phyloP scores from a whole-genome alignment of 2,329 filamentous ascomycete species.

The Apiospora koreana region DNA sequence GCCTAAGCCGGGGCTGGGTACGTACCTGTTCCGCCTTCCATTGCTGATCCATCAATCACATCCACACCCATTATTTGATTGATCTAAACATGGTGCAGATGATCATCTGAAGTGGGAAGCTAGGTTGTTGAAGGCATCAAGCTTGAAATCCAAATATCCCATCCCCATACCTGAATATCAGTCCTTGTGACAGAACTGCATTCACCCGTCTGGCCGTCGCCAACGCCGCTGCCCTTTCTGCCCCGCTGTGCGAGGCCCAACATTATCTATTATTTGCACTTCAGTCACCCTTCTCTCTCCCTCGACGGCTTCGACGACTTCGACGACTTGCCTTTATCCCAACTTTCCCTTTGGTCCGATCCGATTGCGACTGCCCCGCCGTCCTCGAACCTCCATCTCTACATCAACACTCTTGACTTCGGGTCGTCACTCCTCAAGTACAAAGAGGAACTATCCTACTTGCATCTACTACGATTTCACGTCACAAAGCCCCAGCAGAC shows the following conservation, averaged over 20 bases:
- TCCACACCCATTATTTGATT: conserved; percentile 4
- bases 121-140: conserved; percentile 8
- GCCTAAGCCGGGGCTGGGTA: neutral
- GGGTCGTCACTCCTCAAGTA: neutral
- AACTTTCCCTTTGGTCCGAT: neutral
- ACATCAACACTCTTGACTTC: neutral
- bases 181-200: conserved; percentile 4
- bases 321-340: neutral
- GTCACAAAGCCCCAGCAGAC: neutral
- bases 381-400: neutral
- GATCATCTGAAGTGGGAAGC: conserved; percentile 9
- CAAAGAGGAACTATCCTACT: neutral
- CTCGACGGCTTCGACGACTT: no score
- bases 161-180: conserved; percentile 2
- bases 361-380: neutral
- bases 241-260: conserved; percentile 1
- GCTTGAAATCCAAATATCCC: conserved; percentile 6
- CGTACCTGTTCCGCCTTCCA: neutral
- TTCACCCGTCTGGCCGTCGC: conserved; percentile 2
- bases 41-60: neutral
- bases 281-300: neutral
- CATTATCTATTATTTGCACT: conserved; percentile 1
- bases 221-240: neutral
- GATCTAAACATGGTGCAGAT: conserved; percentile 9
- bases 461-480: neutral